Evolutionary conservation across 371 early-diverging fungal species (phyloP).

Genomic region (Syncephalastrum sp.): DNA sequence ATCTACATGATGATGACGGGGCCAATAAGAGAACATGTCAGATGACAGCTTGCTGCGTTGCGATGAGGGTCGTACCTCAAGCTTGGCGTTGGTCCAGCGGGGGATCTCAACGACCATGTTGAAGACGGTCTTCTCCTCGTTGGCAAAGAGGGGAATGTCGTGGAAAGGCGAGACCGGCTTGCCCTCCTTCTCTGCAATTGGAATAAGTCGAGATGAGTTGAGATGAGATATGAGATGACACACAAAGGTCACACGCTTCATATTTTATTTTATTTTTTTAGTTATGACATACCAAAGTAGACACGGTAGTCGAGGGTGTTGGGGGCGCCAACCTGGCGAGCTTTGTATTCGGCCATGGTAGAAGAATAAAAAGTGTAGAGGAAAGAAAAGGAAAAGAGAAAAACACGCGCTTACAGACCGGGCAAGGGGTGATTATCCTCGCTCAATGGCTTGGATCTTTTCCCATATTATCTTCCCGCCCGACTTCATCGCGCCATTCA

Average conservation of each 20-base stretch:
- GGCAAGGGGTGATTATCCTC: neutral
- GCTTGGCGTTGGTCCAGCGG: conserved; percentile 96
- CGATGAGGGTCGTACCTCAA: conserved; percentile 68
- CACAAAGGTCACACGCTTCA: neutral
- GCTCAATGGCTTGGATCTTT: neutral
- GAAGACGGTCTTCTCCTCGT: conserved; percentile 71
- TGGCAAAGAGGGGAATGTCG: conserved; percentile 89
- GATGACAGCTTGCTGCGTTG: neutral
- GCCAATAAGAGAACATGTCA: neutral
- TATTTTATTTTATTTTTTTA: too few species aligned
- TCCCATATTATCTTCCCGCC: neutral
- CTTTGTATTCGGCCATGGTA: conserved; percentile 62
- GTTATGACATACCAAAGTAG: conserved; percentile 69
- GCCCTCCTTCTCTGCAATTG: conserved; percentile 35
- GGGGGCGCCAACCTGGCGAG: conserved; percentile 80
- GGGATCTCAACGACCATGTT: conserved; percentile 97
- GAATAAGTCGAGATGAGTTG: too few species aligned
- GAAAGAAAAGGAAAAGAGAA: conserved; percentile 15
- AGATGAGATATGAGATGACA: neutral
- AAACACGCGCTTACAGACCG: neutral
- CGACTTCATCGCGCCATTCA: neutral
- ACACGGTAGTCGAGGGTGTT: conserved; percentile 87
- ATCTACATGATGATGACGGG: conserved; percentile 12
- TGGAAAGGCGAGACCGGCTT: conserved; percentile 89
- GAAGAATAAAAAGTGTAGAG: conserved; percentile 3